phyloP scores from a whole-genome alignment of 2,329 filamentous ascomycete species.

The Anthostomella pinea region DNA sequence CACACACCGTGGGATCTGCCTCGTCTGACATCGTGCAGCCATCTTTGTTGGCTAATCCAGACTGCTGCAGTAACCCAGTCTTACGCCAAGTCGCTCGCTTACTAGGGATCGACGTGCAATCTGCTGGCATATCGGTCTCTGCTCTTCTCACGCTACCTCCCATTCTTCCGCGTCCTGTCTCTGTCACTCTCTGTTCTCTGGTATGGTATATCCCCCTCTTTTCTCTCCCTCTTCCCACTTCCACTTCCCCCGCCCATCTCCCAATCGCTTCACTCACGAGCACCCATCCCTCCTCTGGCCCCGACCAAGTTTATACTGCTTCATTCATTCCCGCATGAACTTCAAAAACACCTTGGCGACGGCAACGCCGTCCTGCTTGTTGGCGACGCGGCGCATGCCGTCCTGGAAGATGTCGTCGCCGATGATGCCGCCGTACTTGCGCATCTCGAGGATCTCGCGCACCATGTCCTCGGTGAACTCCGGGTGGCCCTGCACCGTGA shows the following conservation, averaged over 20 bases:
- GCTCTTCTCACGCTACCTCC: neutral
- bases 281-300: slow-evolving; percentile 8
- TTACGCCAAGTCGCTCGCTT: too few species aligned
- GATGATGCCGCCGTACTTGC: slow-evolving; percentile 68
- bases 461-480: slow-evolving; percentile 76
- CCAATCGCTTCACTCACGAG: neutral
- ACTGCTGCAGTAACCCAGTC: too few species aligned
- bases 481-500: slow-evolving; percentile 83
- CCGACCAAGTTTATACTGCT: neutral
- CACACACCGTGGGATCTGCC: too few species aligned
- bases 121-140: too few species aligned
- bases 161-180: neutral
- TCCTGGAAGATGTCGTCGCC: slow-evolving; percentile 65
- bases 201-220: neutral
- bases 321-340: slow-evolving; percentile 62
- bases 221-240: neutral
- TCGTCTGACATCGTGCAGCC: too few species aligned
- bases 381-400: slow-evolving; percentile 61
- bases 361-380: slow-evolving; percentile 74
- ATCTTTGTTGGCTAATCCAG: too few species aligned
- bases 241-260: neutral
- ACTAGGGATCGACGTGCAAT: too few species aligned
- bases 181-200: too few species aligned
- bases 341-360: slow-evolving; percentile 72
- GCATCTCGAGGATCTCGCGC: slow-evolving; percentile 60